These are phyloP conservation scores for Teunomyces stri DNA, from an alignment of 805 yeast species.

Conservation along the genomic window DNA sequence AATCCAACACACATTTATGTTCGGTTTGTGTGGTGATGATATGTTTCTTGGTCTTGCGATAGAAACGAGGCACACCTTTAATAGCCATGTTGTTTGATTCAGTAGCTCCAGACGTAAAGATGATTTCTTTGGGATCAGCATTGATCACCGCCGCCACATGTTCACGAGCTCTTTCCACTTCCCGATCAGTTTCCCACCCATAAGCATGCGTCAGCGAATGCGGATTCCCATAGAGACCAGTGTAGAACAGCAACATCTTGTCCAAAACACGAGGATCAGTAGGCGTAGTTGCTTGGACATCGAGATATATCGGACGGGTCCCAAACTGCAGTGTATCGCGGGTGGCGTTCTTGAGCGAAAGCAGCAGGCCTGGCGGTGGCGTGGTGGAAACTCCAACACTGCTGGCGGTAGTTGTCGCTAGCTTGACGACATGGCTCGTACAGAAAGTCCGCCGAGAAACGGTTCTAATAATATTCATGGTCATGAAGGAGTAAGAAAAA, in stretches of 20 bases:
- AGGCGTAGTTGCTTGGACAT: constrained; percentile 98
- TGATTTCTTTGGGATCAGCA: constrained; percentile 95
- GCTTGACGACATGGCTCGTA: constrained; percentile 6
- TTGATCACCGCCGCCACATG: constrained; percentile 80
- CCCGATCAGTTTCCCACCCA: constrained; percentile 98
- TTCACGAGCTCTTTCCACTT: constrained; percentile 81
- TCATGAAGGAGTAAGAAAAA: neutral
- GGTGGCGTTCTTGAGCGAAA: constrained; percentile 42
- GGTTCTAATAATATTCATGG: neutral
- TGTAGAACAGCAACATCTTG: constrained; percentile 78
- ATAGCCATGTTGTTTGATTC: constrained; percentile 93
- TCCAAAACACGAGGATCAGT: constrained; percentile 95
- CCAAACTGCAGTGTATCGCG: constrained; percentile 53
- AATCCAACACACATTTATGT: constrained; percentile 97
- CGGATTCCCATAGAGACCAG: constrained; percentile 96
- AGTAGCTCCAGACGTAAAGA: constrained; percentile 97
- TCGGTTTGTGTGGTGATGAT: constrained; percentile 96
- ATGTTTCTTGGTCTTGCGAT: constrained; percentile 85
- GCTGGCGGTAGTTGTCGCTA: constrained; percentile 9
- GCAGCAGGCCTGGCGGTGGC: constrained; percentile 49
- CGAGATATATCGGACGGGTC: constrained; percentile 89
- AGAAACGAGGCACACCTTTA: constrained; percentile 95
- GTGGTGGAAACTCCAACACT: neutral
- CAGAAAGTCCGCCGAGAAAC: neutral
- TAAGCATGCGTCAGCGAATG: constrained; percentile 96